These are phyloP conservation scores for Mycena kentingensis DNA, from an alignment of 768 basidiomycete species.

Conservation along the genomic window DNA sequence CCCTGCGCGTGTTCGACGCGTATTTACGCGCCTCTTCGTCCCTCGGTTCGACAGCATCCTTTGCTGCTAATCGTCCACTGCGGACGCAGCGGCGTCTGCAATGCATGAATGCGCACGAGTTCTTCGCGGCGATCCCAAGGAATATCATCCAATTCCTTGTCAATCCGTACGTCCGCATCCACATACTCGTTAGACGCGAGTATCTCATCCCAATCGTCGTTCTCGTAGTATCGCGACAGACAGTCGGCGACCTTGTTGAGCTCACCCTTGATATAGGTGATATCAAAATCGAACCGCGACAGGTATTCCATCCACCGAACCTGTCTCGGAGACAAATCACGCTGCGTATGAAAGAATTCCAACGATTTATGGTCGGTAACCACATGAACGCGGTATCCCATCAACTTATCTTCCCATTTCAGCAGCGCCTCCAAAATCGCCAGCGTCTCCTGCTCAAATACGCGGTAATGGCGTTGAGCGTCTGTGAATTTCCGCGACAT, in stretches of 20 bases:
- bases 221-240: slow-evolving; percentile 34
- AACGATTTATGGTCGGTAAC: slow-evolving; percentile 26
- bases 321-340: slow-evolving; percentile 24
- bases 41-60: slow-evolving; percentile 8
- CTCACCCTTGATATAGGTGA: no score
- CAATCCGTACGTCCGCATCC: slow-evolving; percentile 21
- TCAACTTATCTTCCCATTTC: slow-evolving; percentile 36
- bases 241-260: slow-evolving; percentile 33
- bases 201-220: slow-evolving; percentile 21
- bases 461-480: no score
- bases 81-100: slow-evolving; percentile 2
- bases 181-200: slow-evolving; percentile 26
- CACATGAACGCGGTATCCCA: slow-evolving; percentile 27
- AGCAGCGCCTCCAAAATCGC: slow-evolving; percentile 28
- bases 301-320: slow-evolving; percentile 34
- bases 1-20: not conserved
- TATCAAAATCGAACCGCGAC: slow-evolving; percentile 27
- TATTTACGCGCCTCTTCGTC: slow-evolving; percentile 16
- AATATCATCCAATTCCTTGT: slow-evolving; percentile 25
- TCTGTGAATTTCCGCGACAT: no score
- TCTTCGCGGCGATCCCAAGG: slow-evolving; percentile 20
- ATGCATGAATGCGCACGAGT: slow-evolving; percentile 12
- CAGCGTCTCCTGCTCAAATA: slow-evolving; percentile 27
- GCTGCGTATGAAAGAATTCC: slow-evolving; percentile 31
- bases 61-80: slow-evolving; percentile 13